These are phyloP conservation scores for Dillenia suffruticosa DNA, from an alignment of 164 flowering plant genomes.

Conservation along the genomic window DNA sequence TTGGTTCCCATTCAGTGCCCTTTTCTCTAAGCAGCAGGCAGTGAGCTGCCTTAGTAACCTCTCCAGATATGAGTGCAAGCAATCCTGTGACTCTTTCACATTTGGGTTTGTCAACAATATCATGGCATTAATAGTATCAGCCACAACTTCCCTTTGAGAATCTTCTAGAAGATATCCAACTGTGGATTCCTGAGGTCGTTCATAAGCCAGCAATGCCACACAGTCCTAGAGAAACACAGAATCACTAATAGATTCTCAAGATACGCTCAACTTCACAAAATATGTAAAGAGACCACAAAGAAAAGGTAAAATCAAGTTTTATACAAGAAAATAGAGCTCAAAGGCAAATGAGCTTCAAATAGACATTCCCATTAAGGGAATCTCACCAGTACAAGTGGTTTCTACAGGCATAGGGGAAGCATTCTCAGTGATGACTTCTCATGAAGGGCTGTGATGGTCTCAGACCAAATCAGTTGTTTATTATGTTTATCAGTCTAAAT, in stretches of 20 bases:
- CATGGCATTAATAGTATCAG: constrained; percentile 83
- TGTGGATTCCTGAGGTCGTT: constrained; percentile 60
- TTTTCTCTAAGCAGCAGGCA: constrained; percentile 75
- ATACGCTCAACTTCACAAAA: too few species aligned
- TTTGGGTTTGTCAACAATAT: constrained; percentile 67
- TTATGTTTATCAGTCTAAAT: too few species aligned
- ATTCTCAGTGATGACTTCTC: too few species aligned
- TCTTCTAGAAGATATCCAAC: constrained; percentile 74
- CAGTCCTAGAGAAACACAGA: constrained; percentile 50
- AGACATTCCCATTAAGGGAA: too few species aligned
- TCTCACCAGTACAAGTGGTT: too few species aligned
- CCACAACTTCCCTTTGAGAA: constrained; percentile 74
- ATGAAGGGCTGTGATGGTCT: too few species aligned
- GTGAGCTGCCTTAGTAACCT: constrained; percentile 74
- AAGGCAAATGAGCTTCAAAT: too few species aligned
- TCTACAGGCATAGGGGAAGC: too few species aligned
- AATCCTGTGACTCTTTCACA: constrained; percentile 39
- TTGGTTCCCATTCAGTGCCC: constrained; percentile 72
- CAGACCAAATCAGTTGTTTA: too few species aligned
- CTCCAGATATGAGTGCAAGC: constrained; percentile 74
- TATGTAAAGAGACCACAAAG: too few species aligned
- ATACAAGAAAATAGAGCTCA: too few species aligned
- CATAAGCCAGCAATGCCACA: constrained; percentile 84
- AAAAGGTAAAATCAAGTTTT: too few species aligned
- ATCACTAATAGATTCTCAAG: background rate